Percentiles rank a stretch among this genome's conserved stretches.
Conservation (phyloP, 2,329 filamentous ascomycete species). For the Colletotrichum sojae region DNA sequence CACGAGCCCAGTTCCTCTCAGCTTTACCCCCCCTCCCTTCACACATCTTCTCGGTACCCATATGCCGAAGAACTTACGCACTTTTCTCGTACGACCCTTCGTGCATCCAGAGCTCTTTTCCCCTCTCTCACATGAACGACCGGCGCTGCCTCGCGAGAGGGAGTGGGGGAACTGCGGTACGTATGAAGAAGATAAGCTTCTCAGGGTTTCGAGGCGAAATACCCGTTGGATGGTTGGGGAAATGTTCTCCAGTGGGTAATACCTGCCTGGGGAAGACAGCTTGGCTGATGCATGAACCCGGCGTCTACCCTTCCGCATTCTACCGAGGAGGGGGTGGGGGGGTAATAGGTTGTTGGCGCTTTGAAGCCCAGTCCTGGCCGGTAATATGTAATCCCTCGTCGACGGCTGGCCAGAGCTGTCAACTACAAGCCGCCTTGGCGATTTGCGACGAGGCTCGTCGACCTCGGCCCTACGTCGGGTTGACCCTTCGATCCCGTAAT, state of each 20-base stretch:
- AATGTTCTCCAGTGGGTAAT: neutral
- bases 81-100: constrained; percentile 27
- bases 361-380: too few species aligned
- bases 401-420: too few species aligned
- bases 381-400: too few species aligned
- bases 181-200: neutral
- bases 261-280: constrained; percentile 4
- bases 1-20: constrained; percentile 15
- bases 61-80: constrained; percentile 31
- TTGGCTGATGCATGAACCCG: constrained; percentile 10
- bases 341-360: neutral
- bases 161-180: neutral
- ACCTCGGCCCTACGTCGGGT: too few species aligned
- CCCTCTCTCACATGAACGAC: constrained; percentile 17
- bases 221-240: neutral
- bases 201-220: neutral
- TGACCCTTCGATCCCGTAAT: too few species aligned
- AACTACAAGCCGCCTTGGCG: too few species aligned
- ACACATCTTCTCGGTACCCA: constrained; percentile 8
- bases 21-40: constrained; percentile 36
- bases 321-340: constrained; percentile 25
- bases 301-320: constrained; percentile 21
- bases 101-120: constrained; percentile 7
- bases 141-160: neutral
- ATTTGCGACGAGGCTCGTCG: too few species aligned